Conservation (phyloP, 805 yeast genomes). For the Candida tibetensis region DNA sequence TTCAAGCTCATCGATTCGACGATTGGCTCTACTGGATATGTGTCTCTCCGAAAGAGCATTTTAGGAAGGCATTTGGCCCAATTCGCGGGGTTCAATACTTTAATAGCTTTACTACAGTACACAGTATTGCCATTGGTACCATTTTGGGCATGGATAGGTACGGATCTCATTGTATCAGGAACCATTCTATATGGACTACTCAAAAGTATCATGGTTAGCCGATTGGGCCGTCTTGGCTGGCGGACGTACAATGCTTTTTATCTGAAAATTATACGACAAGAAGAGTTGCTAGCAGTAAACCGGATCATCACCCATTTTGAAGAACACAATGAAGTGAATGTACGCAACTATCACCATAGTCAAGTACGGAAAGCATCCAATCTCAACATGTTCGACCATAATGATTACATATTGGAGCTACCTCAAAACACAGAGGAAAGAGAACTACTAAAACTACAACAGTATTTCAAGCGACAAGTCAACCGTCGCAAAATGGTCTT, state of each 20-base stretch:
- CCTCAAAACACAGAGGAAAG: conserved; percentile 8
- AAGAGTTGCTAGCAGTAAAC: conserved; percentile 31
- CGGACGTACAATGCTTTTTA: conserved; percentile 28
- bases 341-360: conserved; percentile 37
- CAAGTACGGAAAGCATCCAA: conserved; percentile 20
- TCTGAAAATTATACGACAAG: conserved; percentile 27
- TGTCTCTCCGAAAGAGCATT: background rate
- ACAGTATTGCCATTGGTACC: conserved; percentile 14
- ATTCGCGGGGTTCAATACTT: background rate
- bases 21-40: conserved; percentile 12
- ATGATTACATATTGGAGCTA: conserved; percentile 25
- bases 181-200: conserved; percentile 5
- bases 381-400: conserved; percentile 15
- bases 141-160: conserved; percentile 10
- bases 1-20: conserved; percentile 29
- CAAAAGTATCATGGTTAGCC: conserved; percentile 9
- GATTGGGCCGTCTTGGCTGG: conserved; percentile 36
- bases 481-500: conserved; percentile 32
- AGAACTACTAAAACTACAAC: conserved; percentile 12
- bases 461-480: conserved; percentile 20
- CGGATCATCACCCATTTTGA: conserved; percentile 39
- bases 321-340: conserved; percentile 41
- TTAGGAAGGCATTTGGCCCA: background rate
- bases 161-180: conserved; percentile 6
- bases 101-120: conserved; percentile 21